Base-by-base conservation (phyloP, 305 asterid species). In the Fraxinus angustifolia region DNA sequence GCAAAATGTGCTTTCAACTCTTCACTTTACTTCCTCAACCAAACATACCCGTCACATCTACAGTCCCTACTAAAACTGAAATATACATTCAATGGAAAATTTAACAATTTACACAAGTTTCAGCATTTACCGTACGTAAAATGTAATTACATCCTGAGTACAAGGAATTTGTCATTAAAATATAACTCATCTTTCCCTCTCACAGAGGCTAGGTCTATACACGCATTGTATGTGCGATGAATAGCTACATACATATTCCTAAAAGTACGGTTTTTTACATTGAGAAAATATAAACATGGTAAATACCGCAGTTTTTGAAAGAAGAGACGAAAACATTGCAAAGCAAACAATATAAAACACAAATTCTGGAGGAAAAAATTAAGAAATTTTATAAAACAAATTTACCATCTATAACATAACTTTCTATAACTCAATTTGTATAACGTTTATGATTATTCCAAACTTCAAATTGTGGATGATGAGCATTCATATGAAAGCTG, bases 401-500 rank as follows among this genome's bases (percentile, higher is more conserved):
- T 30, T 28, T 10, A 28, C 17, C 73, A 67, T 28, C 73, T 30
- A 28, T 11, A 21, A 8, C 4, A 14, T 67, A 67, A 67, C 8
- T 67, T 28, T 33, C 36, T 67, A 12, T 67, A 23, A 10, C 19
- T 28, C 73, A 67, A 30, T 28, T 3, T 26, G 73, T 10, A 11
- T 26, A 30, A 67, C 73, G 11, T 67, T 26, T 11, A 67, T 28
- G 4, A 73, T 70, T 58, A 73, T 80, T 70, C 71, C 82, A 68
- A 81, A 71, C 79, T 76, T 40, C 58, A 79, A 75, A 35, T 68
- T 77, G 75, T 70, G 80, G 75, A 74, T 79, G 73, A 50, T 58
- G 38, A 65, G 21, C 77, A 80, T 70, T 77, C 42, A 74, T 73
- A 68, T 10, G 65, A 38, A 83, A 74, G 82, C 83, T 58, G 84